Conservation (phyloP, 306 rosid species). For the Lotus japonicus region DNA sequence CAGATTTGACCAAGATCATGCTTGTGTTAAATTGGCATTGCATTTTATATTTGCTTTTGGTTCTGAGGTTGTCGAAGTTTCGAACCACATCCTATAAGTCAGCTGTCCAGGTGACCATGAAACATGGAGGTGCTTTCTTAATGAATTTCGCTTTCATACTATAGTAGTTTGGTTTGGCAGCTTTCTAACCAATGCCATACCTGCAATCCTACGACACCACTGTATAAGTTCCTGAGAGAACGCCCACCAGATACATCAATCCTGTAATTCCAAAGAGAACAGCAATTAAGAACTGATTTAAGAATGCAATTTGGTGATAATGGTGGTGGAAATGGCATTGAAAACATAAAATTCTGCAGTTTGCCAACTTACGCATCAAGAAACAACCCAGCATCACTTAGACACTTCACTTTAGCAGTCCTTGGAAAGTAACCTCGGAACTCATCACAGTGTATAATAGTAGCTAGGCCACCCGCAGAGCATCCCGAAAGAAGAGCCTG, state of each 20-base stretch:
- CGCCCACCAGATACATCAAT: slow-evolving; percentile 63
- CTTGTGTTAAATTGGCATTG: background rate
- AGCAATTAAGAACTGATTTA: background rate
- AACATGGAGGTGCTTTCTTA: slow-evolving; percentile 9
- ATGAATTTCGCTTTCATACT: background rate
- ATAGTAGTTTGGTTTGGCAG: background rate
- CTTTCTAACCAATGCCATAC: slow-evolving; percentile 26
- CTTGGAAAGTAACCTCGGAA: slow-evolving; percentile 54
- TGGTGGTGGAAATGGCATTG: background rate
- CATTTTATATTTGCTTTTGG: background rate
- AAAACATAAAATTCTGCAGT: slow-evolving; percentile 1
- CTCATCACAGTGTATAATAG: slow-evolving; percentile 87
- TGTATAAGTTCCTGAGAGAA: slow-evolving; percentile 54
- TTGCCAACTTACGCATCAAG: slow-evolving; percentile 68
- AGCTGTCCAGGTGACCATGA: background rate
- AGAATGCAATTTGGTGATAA: background rate
- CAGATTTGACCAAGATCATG: background rate
- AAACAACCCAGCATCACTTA: slow-evolving; percentile 94
- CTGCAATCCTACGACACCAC: slow-evolving; percentile 79
- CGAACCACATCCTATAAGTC: background rate
- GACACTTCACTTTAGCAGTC: slow-evolving; percentile 75
- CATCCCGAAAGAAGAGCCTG: slow-evolving; percentile 97
- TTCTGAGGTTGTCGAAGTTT: background rate
- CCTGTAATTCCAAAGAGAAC: slow-evolving; percentile 31
- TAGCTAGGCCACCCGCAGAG: slow-evolving; percentile 97